These are phyloP conservation scores for Exophiala xenobiotica DNA, from an alignment of 2,329 filamentous ascomycete species.

Conservation along the genomic window DNA sequence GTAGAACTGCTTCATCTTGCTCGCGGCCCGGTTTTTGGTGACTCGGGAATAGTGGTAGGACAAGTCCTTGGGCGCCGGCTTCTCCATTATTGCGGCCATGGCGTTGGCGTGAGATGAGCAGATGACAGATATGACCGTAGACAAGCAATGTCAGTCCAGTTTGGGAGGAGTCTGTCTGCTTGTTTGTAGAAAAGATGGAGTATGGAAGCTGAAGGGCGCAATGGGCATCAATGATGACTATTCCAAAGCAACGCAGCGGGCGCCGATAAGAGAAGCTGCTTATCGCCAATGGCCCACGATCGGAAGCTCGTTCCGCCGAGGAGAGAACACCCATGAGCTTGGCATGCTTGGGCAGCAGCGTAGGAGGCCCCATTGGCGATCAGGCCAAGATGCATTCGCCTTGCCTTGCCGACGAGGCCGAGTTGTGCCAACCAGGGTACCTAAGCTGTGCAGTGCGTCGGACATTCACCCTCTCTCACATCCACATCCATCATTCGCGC, in stretches of 20 bases:
- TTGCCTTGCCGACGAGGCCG: too few species aligned
- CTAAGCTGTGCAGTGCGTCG: too few species aligned
- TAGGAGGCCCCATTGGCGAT: too few species aligned
- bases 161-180: too few species aligned
- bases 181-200: neutral
- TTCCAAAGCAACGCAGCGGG: neutral
- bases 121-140: neutral
- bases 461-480: too few species aligned
- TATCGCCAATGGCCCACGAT: too few species aligned
- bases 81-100: constrained; percentile 32
- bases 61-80: constrained; percentile 65
- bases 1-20: constrained; percentile 77
- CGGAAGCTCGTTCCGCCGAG: too few species aligned
- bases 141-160: neutral
- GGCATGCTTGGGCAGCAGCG: neutral
- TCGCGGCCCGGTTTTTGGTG: constrained; percentile 64
- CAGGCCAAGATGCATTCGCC: too few species aligned
- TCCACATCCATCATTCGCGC: too few species aligned
- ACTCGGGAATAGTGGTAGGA: constrained; percentile 74
- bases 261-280: neutral
- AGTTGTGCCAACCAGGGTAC: too few species aligned
- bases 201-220: neutral
- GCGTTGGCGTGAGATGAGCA: neutral
- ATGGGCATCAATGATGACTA: neutral
- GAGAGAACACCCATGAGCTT: neutral